Evolutionary conservation across 768 basidiomycete species (phyloP), one percentile per base, ranked within the genome.

Genomic region (Fibroporia radiculosa): DNA sequence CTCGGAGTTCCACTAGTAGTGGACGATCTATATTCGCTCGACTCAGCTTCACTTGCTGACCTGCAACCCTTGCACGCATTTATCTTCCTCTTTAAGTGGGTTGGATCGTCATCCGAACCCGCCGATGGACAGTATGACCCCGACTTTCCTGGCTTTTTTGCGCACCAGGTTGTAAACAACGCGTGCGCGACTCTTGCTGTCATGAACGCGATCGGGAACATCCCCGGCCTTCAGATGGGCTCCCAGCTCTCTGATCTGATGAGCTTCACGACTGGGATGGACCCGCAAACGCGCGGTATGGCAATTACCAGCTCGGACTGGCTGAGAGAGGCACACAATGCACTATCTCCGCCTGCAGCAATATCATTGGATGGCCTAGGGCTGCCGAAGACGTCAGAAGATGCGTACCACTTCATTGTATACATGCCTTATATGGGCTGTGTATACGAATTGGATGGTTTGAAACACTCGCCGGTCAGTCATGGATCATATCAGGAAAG

Each of bases 101-200:
- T 92, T n/a, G 82, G 84, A 12, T 66, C 71, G 39, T 51, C 63
- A 14, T 51, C 59, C 18, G 72, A 74, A 35, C 55, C 57, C 31
- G 65, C 64, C 4, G 66, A 69, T 16, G 66, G 70, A 18, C 70
- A 74, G 46, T 84, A 82, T 56, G 87, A 90, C 58, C 61, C 71
- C 36, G 78, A 81, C 14, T 93, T 92, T 52, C 71, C 84, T 3
- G 89, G 90, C 11, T 92, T 90, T 66, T 97, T 96, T 59, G 92
- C 93, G 2, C 86, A 91, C 54, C 91, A 84, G 64, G 89, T 91
- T 40, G 90, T 96, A 54, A 92, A 93, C 66, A 99, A 98, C 55
- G 91, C 93, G 3, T 99, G 95, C 56, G 95, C 91, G 13, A 95
- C 93, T n/a, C 68, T 96, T 25, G 93, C 93, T 4, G 90, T 95